A percentile compares a stretch with the other conserved stretches of the same genome.
These are phyloP conservation scores for Torrubiellomyces zombiae DNA, from an alignment of 2,329 filamentous ascomycete species.

Conservation along the genomic window DNA sequence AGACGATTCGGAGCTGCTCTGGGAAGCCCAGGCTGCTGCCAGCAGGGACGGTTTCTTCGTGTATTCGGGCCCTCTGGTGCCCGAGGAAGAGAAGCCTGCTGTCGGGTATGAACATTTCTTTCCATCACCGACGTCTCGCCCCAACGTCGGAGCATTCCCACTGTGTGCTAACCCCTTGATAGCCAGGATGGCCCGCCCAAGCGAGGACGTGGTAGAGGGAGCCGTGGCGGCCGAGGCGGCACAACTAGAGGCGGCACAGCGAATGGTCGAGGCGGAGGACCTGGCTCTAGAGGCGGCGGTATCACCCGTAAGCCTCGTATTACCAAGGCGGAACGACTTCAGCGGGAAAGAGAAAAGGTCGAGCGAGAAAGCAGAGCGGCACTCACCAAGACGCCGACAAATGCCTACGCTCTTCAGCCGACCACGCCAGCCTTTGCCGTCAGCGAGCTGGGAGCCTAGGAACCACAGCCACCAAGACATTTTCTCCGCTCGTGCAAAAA, in stretches of 20 bases:
- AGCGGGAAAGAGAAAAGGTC: slow-evolving; percentile 66
- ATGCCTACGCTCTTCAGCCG: slow-evolving; percentile 20
- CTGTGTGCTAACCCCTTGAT: slow-evolving; percentile 17
- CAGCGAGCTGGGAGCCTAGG: slow-evolving; percentile 19
- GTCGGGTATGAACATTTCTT: slow-evolving; percentile 26
- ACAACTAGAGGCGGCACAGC: slow-evolving; percentile 37
- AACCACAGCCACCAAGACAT: too few species aligned
- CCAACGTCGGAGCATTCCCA: slow-evolving; percentile 1
- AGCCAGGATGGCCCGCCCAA: slow-evolving; percentile 61
- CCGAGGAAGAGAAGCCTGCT: slow-evolving; percentile 63
- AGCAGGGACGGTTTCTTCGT: slow-evolving; percentile 97
- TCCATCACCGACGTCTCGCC: not conserved
- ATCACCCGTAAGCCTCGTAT: slow-evolving; percentile 68
- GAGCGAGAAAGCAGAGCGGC: slow-evolving; percentile 44
- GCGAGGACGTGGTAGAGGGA: slow-evolving; percentile 40
- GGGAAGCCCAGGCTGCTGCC: slow-evolving; percentile 89
- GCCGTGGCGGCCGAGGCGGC: slow-evolving; percentile 42
- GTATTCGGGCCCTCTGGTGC: slow-evolving; percentile 81
- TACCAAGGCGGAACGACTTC: slow-evolving; percentile 70
- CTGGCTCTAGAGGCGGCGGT: slow-evolving; percentile 59
- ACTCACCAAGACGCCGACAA: slow-evolving; percentile 20
- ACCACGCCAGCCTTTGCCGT: slow-evolving; percentile 20
- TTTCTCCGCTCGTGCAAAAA: too few species aligned
- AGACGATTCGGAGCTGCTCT: slow-evolving; percentile 85
- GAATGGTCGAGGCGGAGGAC: slow-evolving; percentile 31